Base-by-base conservation (phyloP, 2,329 filamentous ascomycete genomes). In the Zymoseptoria pseudotritici region DNA sequence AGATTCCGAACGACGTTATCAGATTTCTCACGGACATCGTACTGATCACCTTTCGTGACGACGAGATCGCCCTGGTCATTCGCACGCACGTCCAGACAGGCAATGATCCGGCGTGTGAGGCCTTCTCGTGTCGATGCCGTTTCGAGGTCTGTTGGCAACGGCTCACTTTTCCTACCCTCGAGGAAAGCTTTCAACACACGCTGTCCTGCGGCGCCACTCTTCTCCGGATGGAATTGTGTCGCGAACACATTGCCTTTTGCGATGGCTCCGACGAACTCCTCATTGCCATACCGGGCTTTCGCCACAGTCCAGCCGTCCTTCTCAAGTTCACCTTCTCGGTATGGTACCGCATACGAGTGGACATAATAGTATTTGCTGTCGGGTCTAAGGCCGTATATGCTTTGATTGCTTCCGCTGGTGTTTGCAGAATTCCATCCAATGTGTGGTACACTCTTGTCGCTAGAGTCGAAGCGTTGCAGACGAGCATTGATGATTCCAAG, bases 351-450 rank as follows among this genome's bases (percentile, higher is more conserved):
- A 77, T 94, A 99, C 2, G 91, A 92, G 80, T 99, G 94, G 59
- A 99, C 93, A 72, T 99, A 99, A 78, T 99, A 99, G 80, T 99
- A 99, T 76, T 97, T 99, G 72, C 90, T 96, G 57, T 82, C 82
- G 0, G 90, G 86, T 26, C 83, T 80, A 57, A 99, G 77, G 59
- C 89, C 91, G 74, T 93, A 97, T 60, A 97, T 83, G 66, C 80
- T 83, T 63, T 83, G 61, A 74, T 78, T 61, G 69, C 77, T 66
- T 62, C 75, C 68, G 63, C 76, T 73, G 1, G 87, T 85, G 68
- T 86, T 87, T 52, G 95, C 94, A 67, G 87, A 91, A 76, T 99
- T 99, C 94, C 94, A 99, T 58, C 94, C 94, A 74, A 99, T 99
- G 77, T 99, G 95, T 49, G 94, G 94, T n/a, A 99, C 95, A 46